Base-by-base conservation (phyloP, 306 rosid species). In the Purshia tridentata region DNA sequence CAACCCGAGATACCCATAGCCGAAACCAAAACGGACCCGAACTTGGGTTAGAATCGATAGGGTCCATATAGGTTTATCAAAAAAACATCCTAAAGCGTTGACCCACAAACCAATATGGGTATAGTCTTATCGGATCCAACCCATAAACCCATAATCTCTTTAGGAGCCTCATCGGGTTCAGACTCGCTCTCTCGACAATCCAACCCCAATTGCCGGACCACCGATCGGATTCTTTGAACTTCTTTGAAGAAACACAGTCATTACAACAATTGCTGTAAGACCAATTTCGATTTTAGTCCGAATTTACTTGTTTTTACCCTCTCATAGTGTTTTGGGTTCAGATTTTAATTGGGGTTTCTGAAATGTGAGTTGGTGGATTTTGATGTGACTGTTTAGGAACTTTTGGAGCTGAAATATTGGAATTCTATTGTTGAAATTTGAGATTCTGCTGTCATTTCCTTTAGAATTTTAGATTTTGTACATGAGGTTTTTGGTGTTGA, bases 81-180 rank as follows among this genome's bases (percentile, higher is more conserved):
- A 53, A 2, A 0, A 1, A 3, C 11, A 23, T 39, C 4, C 35
- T 15, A 52, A 18, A 9, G 42, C 40, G 55, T 49, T 64, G 50
- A 69, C 65, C 80, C 70, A 57, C 58, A 22, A 67, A 48, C 55
- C 42, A 41, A 56, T 56, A 16, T 37, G 79, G 82, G 82, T 40
- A 10, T 39, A 47, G 8, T 53, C 63, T 60, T 66, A 70, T 84
- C 88, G 84, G 91, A 82, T 39, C 86, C 74, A 68, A 85, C 87
- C 91, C 85, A 87, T 55, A 49, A 68, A 85, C 87, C 91, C 85
- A 87, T 55, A 49, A 82, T 71, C 74, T 29, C n/a, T 40, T 45
- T 72, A 49, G 16, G 18, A 56, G 47, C 47, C n/a, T 68, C 70
- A 41, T 72, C 88, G 85, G 91, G 88, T 84, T 81, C 78, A 22